phyloP scores from a whole-genome alignment of 345 rosid species.

The Atalantia buxifolia region DNA sequence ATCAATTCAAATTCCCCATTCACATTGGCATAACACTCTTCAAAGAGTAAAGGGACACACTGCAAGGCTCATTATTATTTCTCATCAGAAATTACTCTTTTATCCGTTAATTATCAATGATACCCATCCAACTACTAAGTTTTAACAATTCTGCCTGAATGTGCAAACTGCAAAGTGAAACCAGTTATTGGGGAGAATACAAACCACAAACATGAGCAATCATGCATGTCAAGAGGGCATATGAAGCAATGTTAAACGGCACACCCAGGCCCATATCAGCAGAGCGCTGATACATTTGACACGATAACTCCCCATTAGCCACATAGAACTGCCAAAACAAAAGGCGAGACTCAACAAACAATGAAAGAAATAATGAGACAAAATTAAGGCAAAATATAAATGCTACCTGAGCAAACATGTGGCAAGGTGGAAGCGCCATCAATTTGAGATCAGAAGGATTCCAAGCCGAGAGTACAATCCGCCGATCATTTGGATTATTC shows the following conservation, averaged over 20 bases:
- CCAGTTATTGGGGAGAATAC: neutral
- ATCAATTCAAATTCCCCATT: neutral
- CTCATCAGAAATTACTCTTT: neutral
- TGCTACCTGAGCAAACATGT: slow-evolving; percentile 93
- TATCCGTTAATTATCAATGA: neutral
- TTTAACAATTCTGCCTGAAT: neutral
- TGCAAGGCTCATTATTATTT: neutral
- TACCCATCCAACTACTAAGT: neutral
- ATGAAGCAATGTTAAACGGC: slow-evolving; percentile 94
- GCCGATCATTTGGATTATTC: slow-evolving; percentile 84
- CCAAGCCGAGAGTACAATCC: slow-evolving; percentile 94
- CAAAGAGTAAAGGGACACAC: neutral
- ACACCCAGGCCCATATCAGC: slow-evolving; percentile 98
- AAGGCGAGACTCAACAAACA: neutral
- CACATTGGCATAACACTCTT: neutral
- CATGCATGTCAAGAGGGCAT: slow-evolving; percentile 86
- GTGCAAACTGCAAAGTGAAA: neutral
- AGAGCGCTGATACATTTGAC: slow-evolving; percentile 98
- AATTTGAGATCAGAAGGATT: slow-evolving; percentile 89
- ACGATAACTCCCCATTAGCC: slow-evolving; percentile 86
- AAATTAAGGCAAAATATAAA: neutral
- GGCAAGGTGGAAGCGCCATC: slow-evolving; percentile 99
- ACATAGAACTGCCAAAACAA: slow-evolving; percentile 63
- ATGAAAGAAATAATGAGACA: neutral
- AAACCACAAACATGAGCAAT: slow-evolving; percentile 96